phyloP scores from a whole-genome alignment of 768 basidiomycete genomes.

The Cystobasidium tubakii region DNA sequence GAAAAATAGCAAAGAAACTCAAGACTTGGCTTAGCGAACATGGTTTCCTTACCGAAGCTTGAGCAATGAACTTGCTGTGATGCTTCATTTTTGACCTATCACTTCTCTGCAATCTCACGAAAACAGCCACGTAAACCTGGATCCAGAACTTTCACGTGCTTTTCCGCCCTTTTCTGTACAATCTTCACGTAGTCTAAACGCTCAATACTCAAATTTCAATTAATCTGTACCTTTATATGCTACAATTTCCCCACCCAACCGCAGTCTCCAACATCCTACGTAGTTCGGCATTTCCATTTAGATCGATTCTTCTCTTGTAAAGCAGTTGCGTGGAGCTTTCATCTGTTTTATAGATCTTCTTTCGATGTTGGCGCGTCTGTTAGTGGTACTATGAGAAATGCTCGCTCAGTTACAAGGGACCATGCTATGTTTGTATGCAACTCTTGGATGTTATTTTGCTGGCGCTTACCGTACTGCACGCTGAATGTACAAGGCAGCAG shows the following conservation, averaged over 20 bases:
- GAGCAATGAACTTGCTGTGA: too few relatives aligned
- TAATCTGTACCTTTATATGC: too few relatives aligned
- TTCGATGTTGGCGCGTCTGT: constrained; percentile 44
- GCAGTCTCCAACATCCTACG: background rate
- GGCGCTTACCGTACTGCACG: constrained; percentile 41
- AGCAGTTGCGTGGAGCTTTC: background rate
- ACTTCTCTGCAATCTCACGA: too few relatives aligned
- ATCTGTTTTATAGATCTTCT: background rate
- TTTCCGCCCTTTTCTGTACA: too few relatives aligned
- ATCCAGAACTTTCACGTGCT: too few relatives aligned
- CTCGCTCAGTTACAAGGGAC: too few relatives aligned
- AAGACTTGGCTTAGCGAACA: constrained; percentile 12
- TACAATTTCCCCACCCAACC: background rate
- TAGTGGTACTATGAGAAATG: constrained; percentile 45
- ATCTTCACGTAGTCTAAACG: too few relatives aligned
- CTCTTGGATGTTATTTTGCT: background rate
- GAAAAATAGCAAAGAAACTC: constrained; percentile 25
- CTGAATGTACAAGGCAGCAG: too few relatives aligned
- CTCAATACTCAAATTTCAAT: too few relatives aligned
- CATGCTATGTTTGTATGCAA: too few relatives aligned
- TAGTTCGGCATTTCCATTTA: background rate
- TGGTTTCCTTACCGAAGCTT: constrained; percentile 10
- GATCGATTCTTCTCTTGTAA: too few relatives aligned
- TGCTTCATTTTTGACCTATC: too few relatives aligned
- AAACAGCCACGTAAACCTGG: background rate